Evolutionary conservation across 306 rosid species (phyloP).

Genomic region (Carpinus fangiana): DNA sequence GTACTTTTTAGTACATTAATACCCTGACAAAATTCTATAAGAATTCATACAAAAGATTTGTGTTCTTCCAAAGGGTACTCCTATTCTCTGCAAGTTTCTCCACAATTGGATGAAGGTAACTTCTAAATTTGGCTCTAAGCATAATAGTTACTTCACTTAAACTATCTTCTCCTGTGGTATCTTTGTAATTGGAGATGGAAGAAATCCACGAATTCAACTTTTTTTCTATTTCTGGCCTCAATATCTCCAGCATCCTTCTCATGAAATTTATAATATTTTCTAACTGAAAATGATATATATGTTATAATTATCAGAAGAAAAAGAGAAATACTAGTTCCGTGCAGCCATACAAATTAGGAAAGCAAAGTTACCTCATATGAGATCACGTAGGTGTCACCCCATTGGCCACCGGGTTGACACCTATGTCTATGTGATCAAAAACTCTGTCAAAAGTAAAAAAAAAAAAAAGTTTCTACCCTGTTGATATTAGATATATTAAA

Average conservation of each 20-base stretch:
- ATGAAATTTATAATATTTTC: slow-evolving; percentile 36
- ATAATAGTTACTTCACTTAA: slow-evolving; percentile 25
- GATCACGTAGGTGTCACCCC: slow-evolving; percentile 23
- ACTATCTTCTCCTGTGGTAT: slow-evolving; percentile 22
- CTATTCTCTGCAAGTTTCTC: slow-evolving; percentile 39
- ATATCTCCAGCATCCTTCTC: slow-evolving; percentile 33
- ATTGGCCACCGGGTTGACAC: too few species aligned
- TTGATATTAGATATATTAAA: too few species aligned
- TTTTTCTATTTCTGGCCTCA: slow-evolving; percentile 35
- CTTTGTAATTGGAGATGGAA: slow-evolving; percentile 25
- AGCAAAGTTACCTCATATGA: slow-evolving; percentile 28
- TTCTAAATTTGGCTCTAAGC: slow-evolving; percentile 37
- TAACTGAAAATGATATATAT: slow-evolving; percentile 11
- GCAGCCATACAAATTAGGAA: background rate
- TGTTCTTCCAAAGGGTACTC: slow-evolving; percentile 12
- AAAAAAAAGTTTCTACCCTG: too few species aligned
- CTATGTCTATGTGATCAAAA: too few species aligned
- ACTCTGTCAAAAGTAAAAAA: too few species aligned
- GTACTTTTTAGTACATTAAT: background rate
- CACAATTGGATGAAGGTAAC: slow-evolving; percentile 30
- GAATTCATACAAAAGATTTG: background rate
- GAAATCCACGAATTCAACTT: slow-evolving; percentile 30
- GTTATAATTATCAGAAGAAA: background rate
- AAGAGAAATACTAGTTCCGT: background rate
- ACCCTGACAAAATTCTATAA: background rate